Conservation (phyloP, 108 stramenopile genomes). For the Pseudonitzschia multiseries region DNA sequence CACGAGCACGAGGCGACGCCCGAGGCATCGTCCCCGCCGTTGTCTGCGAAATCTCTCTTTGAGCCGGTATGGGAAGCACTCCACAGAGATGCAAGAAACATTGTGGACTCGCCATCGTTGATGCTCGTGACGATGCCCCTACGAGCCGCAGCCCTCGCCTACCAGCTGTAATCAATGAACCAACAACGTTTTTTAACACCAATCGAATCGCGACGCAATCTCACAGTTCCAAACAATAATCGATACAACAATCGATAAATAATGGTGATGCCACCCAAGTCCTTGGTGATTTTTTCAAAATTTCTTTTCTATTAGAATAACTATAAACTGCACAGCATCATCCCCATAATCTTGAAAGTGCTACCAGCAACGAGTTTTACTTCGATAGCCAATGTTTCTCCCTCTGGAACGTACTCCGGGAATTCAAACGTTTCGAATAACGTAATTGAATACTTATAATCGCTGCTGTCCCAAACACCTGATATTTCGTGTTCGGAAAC, state of each 20-base stretch:
- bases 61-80: constrained; percentile 40
- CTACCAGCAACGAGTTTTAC: background rate
- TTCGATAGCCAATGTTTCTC: no score
- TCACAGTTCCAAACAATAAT: background rate
- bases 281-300: no score
- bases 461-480: no score
- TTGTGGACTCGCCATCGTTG: constrained; percentile 52
- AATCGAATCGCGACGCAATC: no score
- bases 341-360: constrained; percentile 4
- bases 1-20: constrained; percentile 24
- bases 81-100: constrained; percentile 18
- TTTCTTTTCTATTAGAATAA: no score
- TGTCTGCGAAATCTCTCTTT: constrained; percentile 31
- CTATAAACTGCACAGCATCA: background rate
- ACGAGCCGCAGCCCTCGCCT: constrained; percentile 52
- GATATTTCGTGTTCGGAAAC: no score
- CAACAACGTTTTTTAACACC: no score
- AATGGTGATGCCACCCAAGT: no score
- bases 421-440: no score
- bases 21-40: background rate
- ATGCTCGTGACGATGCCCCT: constrained; percentile 59
- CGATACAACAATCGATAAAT: no score
- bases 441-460: no score
- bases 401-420: no score
- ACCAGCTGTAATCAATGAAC: constrained; percentile 4